Evolutionary conservation across 495 filamentous ascomycete genomes (phyloP).

Genomic region (Geopyxis carbonaria): DNA sequence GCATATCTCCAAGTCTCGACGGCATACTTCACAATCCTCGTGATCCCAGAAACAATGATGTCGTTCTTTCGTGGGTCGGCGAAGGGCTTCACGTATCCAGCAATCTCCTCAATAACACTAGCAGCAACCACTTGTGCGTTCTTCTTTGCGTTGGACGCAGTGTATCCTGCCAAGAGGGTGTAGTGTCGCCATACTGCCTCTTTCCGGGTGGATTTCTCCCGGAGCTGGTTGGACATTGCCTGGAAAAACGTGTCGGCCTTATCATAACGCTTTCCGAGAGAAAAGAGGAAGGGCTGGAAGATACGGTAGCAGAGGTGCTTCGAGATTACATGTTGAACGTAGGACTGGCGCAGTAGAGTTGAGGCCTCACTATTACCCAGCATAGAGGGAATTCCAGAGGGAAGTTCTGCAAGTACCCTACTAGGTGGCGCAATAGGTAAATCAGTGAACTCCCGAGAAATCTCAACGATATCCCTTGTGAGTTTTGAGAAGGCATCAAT

Average conservation of each 20-base stretch:
- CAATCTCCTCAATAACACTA: constrained; percentile 45
- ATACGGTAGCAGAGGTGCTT: constrained; percentile 44
- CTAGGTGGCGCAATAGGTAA: constrained; percentile 39
- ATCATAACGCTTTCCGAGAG: constrained; percentile 42
- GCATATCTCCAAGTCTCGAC: constrained; percentile 50
- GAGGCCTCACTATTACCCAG: constrained; percentile 31
- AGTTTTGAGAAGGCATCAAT: constrained; percentile 42
- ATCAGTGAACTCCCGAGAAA: constrained; percentile 41
- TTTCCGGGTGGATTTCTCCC: constrained; percentile 42
- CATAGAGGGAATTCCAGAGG: constrained; percentile 40
- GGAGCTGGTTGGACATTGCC: constrained; percentile 43
- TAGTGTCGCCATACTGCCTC: constrained; percentile 50
- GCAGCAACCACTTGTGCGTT: constrained; percentile 43
- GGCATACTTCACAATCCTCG: constrained; percentile 44
- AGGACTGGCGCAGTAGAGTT: constrained; percentile 40
- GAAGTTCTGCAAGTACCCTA: constrained; percentile 31
- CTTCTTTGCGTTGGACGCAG: constrained; percentile 43
- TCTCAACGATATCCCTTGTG: constrained; percentile 38
- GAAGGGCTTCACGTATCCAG: constrained; percentile 41
- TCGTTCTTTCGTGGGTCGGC: constrained; percentile 39
- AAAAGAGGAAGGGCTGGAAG: constrained; percentile 49
- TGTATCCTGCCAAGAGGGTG: constrained; percentile 47
- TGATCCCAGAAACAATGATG: constrained; percentile 33
- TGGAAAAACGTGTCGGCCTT: constrained; percentile 46
- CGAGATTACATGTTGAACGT: constrained; percentile 42